These are phyloP conservation scores for Prunella vulgaris DNA, from an alignment of 257 asterid genomes.

Conservation along the genomic window DNA sequence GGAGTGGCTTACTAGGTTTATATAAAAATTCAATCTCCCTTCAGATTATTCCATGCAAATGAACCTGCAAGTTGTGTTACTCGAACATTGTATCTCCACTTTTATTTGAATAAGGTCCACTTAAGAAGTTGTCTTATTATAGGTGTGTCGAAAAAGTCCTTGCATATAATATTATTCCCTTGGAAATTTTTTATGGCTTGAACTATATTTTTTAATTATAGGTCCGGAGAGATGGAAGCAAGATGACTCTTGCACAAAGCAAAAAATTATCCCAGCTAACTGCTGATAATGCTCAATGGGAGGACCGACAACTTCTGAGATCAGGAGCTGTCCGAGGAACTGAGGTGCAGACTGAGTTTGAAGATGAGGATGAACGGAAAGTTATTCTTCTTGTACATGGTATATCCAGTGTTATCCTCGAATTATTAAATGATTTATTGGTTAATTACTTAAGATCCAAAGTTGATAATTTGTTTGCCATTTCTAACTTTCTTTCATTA, in stretches of 20 bases:
- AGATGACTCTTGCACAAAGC: constrained; percentile 95
- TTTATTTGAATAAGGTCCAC: not conserved
- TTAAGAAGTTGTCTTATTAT: not conserved
- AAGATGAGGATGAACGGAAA: constrained; percentile 89
- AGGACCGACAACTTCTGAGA: constrained; percentile 91
- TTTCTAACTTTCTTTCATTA: constrained; percentile 23
- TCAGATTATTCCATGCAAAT: not conserved
- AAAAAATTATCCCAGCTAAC: constrained; percentile 90
- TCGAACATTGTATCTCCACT: not conserved
- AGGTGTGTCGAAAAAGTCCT: not conserved
- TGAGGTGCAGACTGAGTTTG: constrained; percentile 92
- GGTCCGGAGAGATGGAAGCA: constrained; percentile 91
- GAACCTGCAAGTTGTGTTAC: constrained; percentile 10
- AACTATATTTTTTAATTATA: constrained; percentile 20
- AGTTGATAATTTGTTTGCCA: constrained; percentile 5
- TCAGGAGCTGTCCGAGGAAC: constrained; percentile 98
- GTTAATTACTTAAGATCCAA: constrained; percentile 10
- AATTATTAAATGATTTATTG: constrained; percentile 12
- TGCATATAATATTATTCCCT: not conserved
- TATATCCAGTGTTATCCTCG: constrained; percentile 25
- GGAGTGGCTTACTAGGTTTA: not conserved
- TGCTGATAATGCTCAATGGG: constrained; percentile 99
- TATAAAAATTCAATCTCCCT: not conserved
- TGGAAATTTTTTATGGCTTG: not conserved
- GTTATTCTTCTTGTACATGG: constrained; percentile 98